Conservation (phyloP, 345 rosid species). For the Gossypium anomalum region DNA sequence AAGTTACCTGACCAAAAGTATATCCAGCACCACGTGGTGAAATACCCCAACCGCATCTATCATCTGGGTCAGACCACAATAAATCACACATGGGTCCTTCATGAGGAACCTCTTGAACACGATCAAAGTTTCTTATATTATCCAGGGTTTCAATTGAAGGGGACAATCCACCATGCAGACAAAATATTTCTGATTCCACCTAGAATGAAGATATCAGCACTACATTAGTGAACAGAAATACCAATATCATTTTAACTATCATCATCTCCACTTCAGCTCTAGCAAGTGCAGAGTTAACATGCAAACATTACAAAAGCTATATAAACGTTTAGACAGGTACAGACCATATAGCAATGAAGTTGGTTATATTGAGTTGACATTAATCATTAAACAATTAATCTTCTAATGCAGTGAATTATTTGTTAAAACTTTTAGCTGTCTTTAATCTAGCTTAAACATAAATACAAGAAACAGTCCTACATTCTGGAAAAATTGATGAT, state of each 20-base stretch:
- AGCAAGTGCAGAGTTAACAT: background rate
- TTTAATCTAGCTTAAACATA: background rate
- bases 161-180: constrained; percentile 96
- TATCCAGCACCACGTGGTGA: constrained; percentile 99
- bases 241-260: constrained; percentile 8
- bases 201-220: constrained; percentile 20
- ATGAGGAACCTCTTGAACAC: constrained; percentile 98
- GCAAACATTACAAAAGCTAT: no score
- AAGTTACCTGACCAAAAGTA: constrained; percentile 87
- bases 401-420: background rate
- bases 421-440: background rate
- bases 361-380: background rate
- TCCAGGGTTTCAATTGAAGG: constrained; percentile 97
- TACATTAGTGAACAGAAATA: constrained; percentile 5
- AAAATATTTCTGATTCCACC: constrained; percentile 98
- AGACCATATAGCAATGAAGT: background rate
- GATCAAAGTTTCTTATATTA: constrained; percentile 85
- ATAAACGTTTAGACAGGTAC: background rate
- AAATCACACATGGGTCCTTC: constrained; percentile 99
- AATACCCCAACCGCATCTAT: constrained; percentile 97
- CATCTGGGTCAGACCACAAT: constrained; percentile 98
- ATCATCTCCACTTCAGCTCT: constrained; percentile 1
- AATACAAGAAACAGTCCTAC: background rate
- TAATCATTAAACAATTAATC: background rate
- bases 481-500: background rate